Evolutionary conservation across 2,329 filamentous ascomycete genomes (phyloP).

Genomic region (Cladosporium sp.): DNA sequence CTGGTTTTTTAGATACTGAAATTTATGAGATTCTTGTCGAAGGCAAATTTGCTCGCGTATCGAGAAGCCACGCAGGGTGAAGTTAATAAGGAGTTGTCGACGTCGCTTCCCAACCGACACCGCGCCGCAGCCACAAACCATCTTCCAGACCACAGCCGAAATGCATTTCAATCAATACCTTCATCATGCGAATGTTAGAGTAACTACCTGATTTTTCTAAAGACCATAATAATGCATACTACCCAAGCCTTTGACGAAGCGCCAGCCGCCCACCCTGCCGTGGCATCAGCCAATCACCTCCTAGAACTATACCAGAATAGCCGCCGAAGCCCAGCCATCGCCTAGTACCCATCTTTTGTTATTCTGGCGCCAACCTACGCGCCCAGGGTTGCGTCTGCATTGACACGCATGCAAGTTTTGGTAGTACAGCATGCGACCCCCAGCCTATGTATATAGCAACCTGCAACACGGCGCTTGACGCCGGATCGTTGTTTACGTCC

Average conservation of each 20-base stretch:
- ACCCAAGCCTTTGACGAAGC: slow-evolving; percentile 13
- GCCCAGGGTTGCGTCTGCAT: slow-evolving; percentile 15
- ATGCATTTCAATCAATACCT: not conserved
- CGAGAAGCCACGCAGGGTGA: not conserved
- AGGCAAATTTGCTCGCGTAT: not conserved
- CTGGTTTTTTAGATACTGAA: not conserved
- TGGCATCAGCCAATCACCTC: slow-evolving; percentile 6
- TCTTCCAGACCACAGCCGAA: not conserved
- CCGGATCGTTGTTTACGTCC: slow-evolving; percentile 4
- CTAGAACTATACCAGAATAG: not conserved
- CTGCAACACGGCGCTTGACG: slow-evolving; percentile 19
- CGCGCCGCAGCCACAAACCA: not conserved
- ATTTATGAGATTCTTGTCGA: not conserved
- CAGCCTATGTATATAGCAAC: slow-evolving; percentile 20
- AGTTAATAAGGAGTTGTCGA: not conserved
- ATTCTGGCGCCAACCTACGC: slow-evolving; percentile 16
- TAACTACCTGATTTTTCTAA: not conserved
- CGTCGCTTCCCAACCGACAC: not conserved
- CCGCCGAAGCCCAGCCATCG: slow-evolving; percentile 7
- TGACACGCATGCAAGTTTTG: slow-evolving; percentile 9
- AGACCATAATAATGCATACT: not conserved
- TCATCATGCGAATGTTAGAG: not conserved
- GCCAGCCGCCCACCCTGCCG: slow-evolving; percentile 11
- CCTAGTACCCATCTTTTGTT: not conserved
- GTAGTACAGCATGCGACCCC: slow-evolving; percentile 2